Percentiles rank a stretch among this genome's conserved stretches.
phyloP scores from a whole-genome alignment of 2,329 filamentous ascomycete species.

The Colletotrichum aenigma region DNA sequence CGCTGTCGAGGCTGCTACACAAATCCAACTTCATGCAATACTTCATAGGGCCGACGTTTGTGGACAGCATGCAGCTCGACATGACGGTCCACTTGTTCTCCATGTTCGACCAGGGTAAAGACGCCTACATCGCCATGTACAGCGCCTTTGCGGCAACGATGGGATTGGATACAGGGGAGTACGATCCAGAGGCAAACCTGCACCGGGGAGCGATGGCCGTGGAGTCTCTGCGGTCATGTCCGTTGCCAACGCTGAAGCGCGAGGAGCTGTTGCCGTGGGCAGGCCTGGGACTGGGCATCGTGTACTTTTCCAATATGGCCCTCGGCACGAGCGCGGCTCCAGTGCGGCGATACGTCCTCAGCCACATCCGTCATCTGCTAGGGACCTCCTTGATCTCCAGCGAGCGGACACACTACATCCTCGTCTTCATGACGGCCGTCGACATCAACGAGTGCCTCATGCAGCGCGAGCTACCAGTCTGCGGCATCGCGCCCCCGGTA shows the following conservation, averaged over 20 bases:
- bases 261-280: conserved; percentile 13
- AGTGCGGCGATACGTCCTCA: conserved; percentile 12
- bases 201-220: conserved; percentile 15
- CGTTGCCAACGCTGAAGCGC: conserved; percentile 3
- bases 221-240: conserved; percentile 10
- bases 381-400: conserved; percentile 7
- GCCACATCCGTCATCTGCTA: conserved; percentile 12
- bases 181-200: conserved; percentile 7
- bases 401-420: conserved; percentile 8
- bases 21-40: conserved; percentile 18
- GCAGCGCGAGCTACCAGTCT: conserved; percentile 22
- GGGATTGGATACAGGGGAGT: conserved; percentile 12
- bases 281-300: conserved; percentile 2
- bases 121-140: conserved; percentile 19
- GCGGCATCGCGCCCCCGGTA: conserved; percentile 20
- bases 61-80: conserved; percentile 17
- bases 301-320: conserved; percentile 18
- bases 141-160: conserved; percentile 9
- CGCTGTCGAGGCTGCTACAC: conserved; percentile 8
- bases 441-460: conserved; percentile 29
- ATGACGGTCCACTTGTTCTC: conserved; percentile 16
- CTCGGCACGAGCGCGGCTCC: conserved; percentile 16
- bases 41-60: conserved; percentile 10
- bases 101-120: conserved; percentile 18
- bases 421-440: conserved; percentile 25